Evolutionary conservation across 2,329 filamentous ascomycete genomes (phyloP).

Genomic region (Fusarium equiseti): DNA sequence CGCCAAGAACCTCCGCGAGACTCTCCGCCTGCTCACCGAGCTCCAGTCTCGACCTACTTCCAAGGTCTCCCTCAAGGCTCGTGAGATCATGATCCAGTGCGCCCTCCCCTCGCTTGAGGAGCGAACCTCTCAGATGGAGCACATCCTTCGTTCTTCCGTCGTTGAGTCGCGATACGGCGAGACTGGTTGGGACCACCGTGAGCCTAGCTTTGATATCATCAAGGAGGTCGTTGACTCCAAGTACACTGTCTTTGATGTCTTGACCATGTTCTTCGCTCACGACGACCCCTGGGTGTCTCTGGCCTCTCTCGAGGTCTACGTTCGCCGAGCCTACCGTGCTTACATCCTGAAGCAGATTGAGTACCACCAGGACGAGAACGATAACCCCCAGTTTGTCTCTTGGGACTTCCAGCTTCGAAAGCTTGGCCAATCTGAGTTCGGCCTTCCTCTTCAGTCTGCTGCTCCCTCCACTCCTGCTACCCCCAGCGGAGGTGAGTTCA

Average conservation of each 20-base stretch:
- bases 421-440: constrained; percentile 91
- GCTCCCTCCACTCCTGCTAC: constrained; percentile 88
- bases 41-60: constrained; percentile 81
- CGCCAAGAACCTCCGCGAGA: constrained; percentile 85
- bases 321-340: constrained; percentile 95
- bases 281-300: constrained; percentile 94
- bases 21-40: constrained; percentile 88
- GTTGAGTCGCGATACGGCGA: constrained; percentile 98
- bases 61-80: constrained; percentile 96
- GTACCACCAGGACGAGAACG: constrained; percentile 84
- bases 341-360: constrained; percentile 91
- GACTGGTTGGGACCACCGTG: constrained; percentile 94
- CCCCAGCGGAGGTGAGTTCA: constrained; percentile 68
- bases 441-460: constrained; percentile 81
- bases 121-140: constrained; percentile 96
- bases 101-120: constrained; percentile 96
- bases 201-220: constrained; percentile 89
- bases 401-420: constrained; percentile 98
- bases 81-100: constrained; percentile 97
- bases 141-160: constrained; percentile 95
- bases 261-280: constrained; percentile 95
- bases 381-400: constrained; percentile 78
- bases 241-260: constrained; percentile 97
- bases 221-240: constrained; percentile 99
- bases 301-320: constrained; percentile 94